A percentile compares a stretch with the other conserved stretches of the same genome.
These are phyloP conservation scores for Hyaloperonospora arabidopsidis DNA, from an alignment of 352 stramenopile species.

Conservation along the genomic window DNA sequence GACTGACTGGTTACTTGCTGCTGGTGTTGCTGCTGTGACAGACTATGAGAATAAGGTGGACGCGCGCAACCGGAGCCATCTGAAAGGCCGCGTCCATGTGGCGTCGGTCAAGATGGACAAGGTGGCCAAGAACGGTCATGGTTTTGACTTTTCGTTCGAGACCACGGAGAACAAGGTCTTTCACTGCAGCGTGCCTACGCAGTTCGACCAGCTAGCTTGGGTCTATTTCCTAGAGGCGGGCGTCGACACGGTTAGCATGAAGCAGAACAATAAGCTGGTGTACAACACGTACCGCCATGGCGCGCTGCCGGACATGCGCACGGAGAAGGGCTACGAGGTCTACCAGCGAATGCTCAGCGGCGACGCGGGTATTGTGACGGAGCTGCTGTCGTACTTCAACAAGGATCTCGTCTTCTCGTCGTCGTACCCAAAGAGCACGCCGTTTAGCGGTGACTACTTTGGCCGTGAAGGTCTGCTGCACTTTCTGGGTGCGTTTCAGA, in stretches of 20 bases:
- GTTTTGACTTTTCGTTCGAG: constrained; percentile 81
- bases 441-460: constrained; percentile 80
- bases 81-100: constrained; percentile 82
- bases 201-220: constrained; percentile 77
- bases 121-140: constrained; percentile 67
- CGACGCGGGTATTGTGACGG: constrained; percentile 42
- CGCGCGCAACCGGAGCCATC: constrained; percentile 73
- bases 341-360: constrained; percentile 58
- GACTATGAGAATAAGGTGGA: constrained; percentile 87
- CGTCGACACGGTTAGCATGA: constrained; percentile 72
- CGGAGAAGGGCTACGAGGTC: constrained; percentile 69
- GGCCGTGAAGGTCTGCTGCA: constrained; percentile 74
- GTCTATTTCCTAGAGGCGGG: constrained; percentile 82
- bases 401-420: constrained; percentile 86
- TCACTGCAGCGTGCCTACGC: constrained; percentile 67
- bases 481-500: constrained; percentile 63
- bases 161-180: constrained; percentile 81
- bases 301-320: constrained; percentile 64
- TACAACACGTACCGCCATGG: constrained; percentile 76
- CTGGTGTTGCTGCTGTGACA: constrained; percentile 11
- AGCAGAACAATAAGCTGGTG: constrained; percentile 74
- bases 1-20: neutral
- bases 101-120: constrained; percentile 69
- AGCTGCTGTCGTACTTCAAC: constrained; percentile 83
- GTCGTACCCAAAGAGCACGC: constrained; percentile 67